Percentiles rank a stretch among this genome's conserved stretches.
Evolutionary conservation across 2,329 filamentous ascomycete species (phyloP).

Genomic region (Aspergillus niger): DNA sequence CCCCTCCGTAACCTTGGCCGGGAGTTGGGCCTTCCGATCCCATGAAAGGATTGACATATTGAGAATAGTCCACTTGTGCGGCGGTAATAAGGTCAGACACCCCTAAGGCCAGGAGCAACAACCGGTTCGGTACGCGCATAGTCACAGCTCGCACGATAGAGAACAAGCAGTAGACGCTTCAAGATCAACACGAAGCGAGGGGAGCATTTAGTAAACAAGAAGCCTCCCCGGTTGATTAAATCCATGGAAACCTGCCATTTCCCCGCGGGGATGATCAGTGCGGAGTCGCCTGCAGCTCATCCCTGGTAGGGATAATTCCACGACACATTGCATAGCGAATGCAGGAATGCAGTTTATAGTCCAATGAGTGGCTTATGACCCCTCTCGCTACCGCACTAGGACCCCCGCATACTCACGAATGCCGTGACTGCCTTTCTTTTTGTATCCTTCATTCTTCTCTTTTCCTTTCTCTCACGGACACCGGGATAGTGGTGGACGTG

Average conservation of each 20-base stretch:
- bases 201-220: neutral
- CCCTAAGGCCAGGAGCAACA: constrained; percentile 3
- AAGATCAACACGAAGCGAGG: neutral
- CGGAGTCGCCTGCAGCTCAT: constrained; percentile 3
- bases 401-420: no score
- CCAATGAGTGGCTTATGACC: neutral
- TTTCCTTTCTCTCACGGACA: no score
- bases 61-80: constrained; percentile 28
- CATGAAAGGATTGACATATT: constrained; percentile 51
- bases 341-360: neutral
- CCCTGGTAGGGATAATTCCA: constrained; percentile 2
- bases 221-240: neutral
- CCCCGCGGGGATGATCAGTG: constrained; percentile 4
- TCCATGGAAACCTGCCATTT: neutral
- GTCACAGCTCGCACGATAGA: constrained; percentile 4
- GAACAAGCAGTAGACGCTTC: neutral
- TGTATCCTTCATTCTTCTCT: no score
- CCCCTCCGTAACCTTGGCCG: constrained; percentile 43
- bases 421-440: no score
- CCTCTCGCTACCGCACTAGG: no score
- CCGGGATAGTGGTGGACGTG: no score
- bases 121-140: neutral
- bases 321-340: neutral
- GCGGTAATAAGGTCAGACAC: constrained; percentile 2
- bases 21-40: constrained; percentile 50